Percentiles rank a stretch among this genome's conserved stretches.
These are phyloP conservation scores for Alternaria sp. DNA, from an alignment of 2,329 filamentous ascomycete species.

Conservation along the genomic window DNA sequence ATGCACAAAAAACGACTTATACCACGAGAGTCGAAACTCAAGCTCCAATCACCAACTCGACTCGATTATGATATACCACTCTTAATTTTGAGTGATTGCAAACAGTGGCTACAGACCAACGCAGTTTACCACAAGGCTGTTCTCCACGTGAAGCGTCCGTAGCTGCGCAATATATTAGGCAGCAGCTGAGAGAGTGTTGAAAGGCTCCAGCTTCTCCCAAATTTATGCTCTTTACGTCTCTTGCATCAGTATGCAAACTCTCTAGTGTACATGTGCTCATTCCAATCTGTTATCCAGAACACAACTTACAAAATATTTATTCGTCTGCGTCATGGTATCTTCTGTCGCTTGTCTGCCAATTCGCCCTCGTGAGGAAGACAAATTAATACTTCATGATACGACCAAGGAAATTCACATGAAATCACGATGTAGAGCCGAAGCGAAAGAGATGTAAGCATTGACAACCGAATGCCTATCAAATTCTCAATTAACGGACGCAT, in stretches of 20 bases:
- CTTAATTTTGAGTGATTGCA: not conserved
- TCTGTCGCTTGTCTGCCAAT: not conserved
- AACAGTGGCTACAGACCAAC: not conserved
- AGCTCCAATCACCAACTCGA: not conserved
- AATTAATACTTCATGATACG: not conserved
- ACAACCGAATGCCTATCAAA: not conserved
- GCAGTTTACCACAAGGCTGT: not conserved
- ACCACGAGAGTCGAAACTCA: not conserved
- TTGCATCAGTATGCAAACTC: not conserved
- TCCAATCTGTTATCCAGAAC: too few species aligned
- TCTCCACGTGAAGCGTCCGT: not conserved
- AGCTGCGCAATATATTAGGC: not conserved
- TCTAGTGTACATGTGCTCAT: not conserved
- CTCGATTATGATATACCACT: not conserved
- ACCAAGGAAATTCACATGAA: not conserved
- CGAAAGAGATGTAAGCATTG: not conserved
- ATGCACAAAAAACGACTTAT: not conserved
- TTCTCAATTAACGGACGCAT: not conserved
- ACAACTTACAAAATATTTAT: not conserved
- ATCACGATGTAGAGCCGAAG: not conserved
- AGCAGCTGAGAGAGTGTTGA: not conserved
- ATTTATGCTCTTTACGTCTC: not conserved
- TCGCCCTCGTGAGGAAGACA: not conserved
- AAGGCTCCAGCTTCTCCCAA: not conserved
- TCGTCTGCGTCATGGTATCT: not conserved